Percentiles rank a stretch among this genome's conserved stretches.
Evolutionary conservation across 331 rosid genomes (phyloP).

Genomic region (Quercus phellos): DNA sequence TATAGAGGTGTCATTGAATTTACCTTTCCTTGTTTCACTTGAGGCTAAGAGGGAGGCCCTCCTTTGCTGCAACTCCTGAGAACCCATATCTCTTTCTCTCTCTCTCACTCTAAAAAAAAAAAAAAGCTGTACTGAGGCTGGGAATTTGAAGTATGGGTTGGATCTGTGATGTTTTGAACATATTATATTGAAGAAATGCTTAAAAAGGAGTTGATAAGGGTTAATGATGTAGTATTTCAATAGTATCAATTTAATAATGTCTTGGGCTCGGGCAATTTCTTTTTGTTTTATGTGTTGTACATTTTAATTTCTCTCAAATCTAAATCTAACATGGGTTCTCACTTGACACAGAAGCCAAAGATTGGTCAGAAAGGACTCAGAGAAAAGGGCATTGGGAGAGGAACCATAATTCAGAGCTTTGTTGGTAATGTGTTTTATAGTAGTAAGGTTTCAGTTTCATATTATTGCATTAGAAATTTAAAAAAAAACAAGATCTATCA

Average conservation of each 20-base stretch:
- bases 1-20: neutral
- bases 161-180: slow-evolving; percentile 44
- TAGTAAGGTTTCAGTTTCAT: neutral
- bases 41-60: slow-evolving; percentile 9
- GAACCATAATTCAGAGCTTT: slow-evolving; percentile 12
- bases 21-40: slow-evolving; percentile 20
- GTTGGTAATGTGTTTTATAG: neutral
- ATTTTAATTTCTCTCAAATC: slow-evolving; percentile 11
- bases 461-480: neutral
- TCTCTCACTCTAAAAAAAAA: slow-evolving; percentile 7
- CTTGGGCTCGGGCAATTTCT: slow-evolving; percentile 26
- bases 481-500: neutral
- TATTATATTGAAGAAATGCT: slow-evolving; percentile 23
- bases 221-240: slow-evolving; percentile 19
- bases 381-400: slow-evolving; percentile 25
- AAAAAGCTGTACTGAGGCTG: slow-evolving; percentile 27
- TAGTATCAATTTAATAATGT: slow-evolving; percentile 11
- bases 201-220: slow-evolving; percentile 17
- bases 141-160: slow-evolving; percentile 46
- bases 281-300: slow-evolving; percentile 54
- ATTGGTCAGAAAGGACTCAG: slow-evolving; percentile 12
- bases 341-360: slow-evolving; percentile 35
- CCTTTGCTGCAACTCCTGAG: neutral
- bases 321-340: slow-evolving; percentile 10
- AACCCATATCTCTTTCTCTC: slow-evolving; percentile 19